Evolutionary conservation across 441 rosid genomes (phyloP).

Genomic region (Euphorbia corollata): DNA sequence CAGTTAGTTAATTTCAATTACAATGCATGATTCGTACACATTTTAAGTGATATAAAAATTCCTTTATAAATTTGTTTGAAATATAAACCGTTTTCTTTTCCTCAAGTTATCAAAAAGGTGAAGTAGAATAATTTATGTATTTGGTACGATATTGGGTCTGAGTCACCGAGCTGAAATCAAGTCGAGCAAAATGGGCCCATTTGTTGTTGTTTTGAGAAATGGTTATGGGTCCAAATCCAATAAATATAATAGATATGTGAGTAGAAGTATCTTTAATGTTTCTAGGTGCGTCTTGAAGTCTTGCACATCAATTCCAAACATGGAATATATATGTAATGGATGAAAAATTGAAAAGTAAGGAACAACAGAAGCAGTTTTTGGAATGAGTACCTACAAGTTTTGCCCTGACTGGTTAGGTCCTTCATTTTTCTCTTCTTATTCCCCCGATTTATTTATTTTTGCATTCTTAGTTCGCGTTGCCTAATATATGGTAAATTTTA

Average conservation of each 20-base stretch:
- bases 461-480: too few species aligned
- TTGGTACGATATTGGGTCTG: too few species aligned
- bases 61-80: too few species aligned
- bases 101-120: too few species aligned
- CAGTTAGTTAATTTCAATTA: too few species aligned
- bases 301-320: background rate
- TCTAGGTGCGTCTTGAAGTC: background rate
- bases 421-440: background rate
- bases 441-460: too few species aligned
- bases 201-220: background rate
- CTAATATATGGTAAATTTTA: too few species aligned
- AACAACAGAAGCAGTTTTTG: background rate
- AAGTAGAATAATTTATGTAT: too few species aligned
- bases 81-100: too few species aligned
- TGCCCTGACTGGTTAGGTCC: conserved; percentile 12
- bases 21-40: too few species aligned
- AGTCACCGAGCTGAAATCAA: too few species aligned
- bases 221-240: background rate
- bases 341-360: background rate
- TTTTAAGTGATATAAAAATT: too few species aligned
- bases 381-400: conserved; percentile 14
- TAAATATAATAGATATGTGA: background rate
- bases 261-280: background rate
- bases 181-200: background rate
- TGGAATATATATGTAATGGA: background rate